A percentile compares a stretch with the other conserved stretches of the same genome.
phyloP scores from a whole-genome alignment of 2,329 filamentous ascomycete genomes.

The Colletotrichum limetticola region DNA sequence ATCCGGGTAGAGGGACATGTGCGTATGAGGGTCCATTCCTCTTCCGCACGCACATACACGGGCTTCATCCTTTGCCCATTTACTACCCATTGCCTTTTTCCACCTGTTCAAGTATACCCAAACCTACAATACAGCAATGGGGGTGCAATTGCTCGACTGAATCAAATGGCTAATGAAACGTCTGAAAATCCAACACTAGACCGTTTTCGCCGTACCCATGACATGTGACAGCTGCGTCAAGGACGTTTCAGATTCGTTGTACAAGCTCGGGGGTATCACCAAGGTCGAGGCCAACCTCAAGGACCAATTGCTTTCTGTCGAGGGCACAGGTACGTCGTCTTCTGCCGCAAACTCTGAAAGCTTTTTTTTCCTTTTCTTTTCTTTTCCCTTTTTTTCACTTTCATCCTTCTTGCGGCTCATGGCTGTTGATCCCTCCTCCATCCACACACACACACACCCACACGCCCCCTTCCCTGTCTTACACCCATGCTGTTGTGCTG shows the following conservation, averaged over 20 bases:
- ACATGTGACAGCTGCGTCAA: slow-evolving; percentile 91
- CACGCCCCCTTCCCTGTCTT: background rate
- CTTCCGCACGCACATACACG: background rate
- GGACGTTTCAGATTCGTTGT: slow-evolving; percentile 82
- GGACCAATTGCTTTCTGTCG: slow-evolving; percentile 84
- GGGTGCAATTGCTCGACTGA: background rate
- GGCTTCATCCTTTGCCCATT: background rate
- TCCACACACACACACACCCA: background rate
- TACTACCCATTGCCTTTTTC: background rate
- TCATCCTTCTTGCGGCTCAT: background rate
- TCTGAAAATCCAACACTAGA: slow-evolving; percentile 63
- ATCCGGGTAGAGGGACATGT: background rate
- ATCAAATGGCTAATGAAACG: slow-evolving; percentile 47
- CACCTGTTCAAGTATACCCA: background rate
- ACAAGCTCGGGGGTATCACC: slow-evolving; percentile 81
- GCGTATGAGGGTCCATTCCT: background rate
- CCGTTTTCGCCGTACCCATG: slow-evolving; percentile 93
- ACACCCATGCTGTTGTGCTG: background rate
- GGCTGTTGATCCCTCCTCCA: background rate
- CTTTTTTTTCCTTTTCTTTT: background rate
- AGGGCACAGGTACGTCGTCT: slow-evolving; percentile 75
- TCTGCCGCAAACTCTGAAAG: slow-evolving; percentile 30
- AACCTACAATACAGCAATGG: too few relatives aligned
- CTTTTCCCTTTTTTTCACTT: background rate
- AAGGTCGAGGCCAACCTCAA: slow-evolving; percentile 86